Evolutionary conservation across 2,329 filamentous ascomycete genomes (phyloP), one percentile per base, ranked within the genome.

Genomic region (Stagonosporopsis chrysanthemi): DNA sequence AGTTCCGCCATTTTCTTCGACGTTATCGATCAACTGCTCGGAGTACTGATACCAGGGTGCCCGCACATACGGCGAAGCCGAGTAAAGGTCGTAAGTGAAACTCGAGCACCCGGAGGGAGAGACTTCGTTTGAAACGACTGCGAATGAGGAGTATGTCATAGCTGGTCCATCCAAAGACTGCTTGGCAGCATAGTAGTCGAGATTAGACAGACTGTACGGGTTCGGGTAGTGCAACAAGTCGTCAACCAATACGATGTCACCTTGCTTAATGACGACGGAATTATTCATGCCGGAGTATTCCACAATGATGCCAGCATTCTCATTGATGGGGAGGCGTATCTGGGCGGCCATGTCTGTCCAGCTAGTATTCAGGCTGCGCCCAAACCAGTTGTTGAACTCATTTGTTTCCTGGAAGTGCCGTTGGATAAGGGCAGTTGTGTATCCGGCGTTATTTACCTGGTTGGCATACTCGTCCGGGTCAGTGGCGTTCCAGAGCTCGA

Each of bases 381-480:
- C 84, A 60, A 89, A 85, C 51, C 84, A 77, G 24, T 78, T 63
- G 33, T 86, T 84, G 62, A 89, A 83, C 1, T 76, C 64, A 61
- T 88, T 89, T 2, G 84, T 86, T 52, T 83, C 79, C 4, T 79
- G 75, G 44, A 90, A 74, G 12, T 80, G 84, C 77, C 67, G 84
- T 72, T 64, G 81, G 74, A 88, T 86, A 29, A 88, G 74, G 0
- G 86, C 81, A 80, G 88, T 87, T 0, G 89, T 91, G 66, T 84
- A 91, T 1, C 85, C 88, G n/a, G 86, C 85, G 31, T 89, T 88
- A 63, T 89, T 83, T 49, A 88, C 78, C 51, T 83, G 78, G 64
- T 90, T 89, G 8, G 88, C 88, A 65, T 88, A 90, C 69, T 90
- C 88, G 61, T 88, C 86, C 2, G 89, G 89, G 73, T 92, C 89